Percentiles rank a stretch among this genome's conserved stretches.
Evolutionary conservation across 2,329 filamentous ascomycete genomes (phyloP).

Genomic region (Colletotrichum acutatum): DNA sequence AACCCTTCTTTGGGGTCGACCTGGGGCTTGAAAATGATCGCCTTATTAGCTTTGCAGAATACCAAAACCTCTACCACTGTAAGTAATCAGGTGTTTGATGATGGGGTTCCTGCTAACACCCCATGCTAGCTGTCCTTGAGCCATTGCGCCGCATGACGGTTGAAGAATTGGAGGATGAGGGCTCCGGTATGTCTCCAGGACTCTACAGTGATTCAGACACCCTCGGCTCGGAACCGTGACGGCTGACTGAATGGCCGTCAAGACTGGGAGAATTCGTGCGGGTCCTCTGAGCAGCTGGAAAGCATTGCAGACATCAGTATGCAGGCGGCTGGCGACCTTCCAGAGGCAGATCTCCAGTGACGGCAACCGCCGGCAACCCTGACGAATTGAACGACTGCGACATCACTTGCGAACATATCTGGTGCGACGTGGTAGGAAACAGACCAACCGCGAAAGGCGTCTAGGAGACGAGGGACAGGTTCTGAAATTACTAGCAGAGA

Average conservation of each 20-base stretch:
- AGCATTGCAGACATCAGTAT: constrained; percentile 59
- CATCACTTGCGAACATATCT: constrained; percentile 18
- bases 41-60: constrained; percentile 39
- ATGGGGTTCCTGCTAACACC: background rate
- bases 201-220: constrained; percentile 50
- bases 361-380: constrained; percentile 10
- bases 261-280: constrained; percentile 68
- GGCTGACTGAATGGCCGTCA: constrained; percentile 44
- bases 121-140: constrained; percentile 52
- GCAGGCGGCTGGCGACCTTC: constrained; percentile 53
- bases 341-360: constrained; percentile 46
- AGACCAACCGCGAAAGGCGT: constrained; percentile 27
- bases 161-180: constrained; percentile 68
- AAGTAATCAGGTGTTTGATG: constrained; percentile 38
- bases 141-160: constrained; percentile 65
- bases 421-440: constrained; percentile 21
- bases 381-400: constrained; percentile 31
- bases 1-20: constrained; percentile 48
- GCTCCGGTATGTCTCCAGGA: constrained; percentile 61
- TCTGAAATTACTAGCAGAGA: constrained; percentile 9
- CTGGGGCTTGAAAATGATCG: background rate
- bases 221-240: constrained; percentile 46
- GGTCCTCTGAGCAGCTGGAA: constrained; percentile 66
- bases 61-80: constrained; percentile 50
- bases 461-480: constrained; percentile 21